Conservation (phyloP, 1,284 basidiomycete genomes). For the Ceratobasidium sp. region DNA sequence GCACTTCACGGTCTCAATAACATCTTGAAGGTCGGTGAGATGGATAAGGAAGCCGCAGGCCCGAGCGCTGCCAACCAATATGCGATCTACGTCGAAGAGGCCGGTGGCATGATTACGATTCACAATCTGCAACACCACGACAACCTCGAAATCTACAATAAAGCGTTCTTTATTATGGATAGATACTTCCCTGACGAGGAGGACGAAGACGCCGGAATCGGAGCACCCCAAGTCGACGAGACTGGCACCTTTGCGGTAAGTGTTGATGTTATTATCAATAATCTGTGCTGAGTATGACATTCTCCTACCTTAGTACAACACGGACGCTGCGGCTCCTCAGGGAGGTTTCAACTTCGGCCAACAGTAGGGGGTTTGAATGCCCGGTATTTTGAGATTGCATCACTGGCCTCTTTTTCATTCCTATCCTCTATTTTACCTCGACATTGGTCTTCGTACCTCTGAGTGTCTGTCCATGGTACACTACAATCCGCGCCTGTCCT, state of each 20-base stretch:
- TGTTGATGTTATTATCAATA: conserved; percentile 51
- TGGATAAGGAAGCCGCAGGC: conserved; percentile 89
- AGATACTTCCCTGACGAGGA: conserved; percentile 93
- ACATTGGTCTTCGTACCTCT: conserved; percentile 34
- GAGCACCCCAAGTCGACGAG: conserved; percentile 86
- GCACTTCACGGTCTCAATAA: conserved; percentile 98
- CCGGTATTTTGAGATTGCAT: conserved; percentile 2
- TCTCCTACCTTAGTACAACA: conserved; percentile 71
- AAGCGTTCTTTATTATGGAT: conserved; percentile 99
- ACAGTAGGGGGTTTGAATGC: conserved; percentile 43
- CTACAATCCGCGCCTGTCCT: conserved; percentile 39
- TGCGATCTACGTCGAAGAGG: conserved; percentile 95
- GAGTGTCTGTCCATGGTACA: conserved; percentile 39
- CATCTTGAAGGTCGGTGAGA: conserved; percentile 97
- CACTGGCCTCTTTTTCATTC: background rate
- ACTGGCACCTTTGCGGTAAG: conserved; percentile 91
- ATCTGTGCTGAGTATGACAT: background rate
- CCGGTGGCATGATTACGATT: conserved; percentile 98
- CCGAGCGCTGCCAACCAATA: conserved; percentile 93
- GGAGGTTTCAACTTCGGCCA: conserved; percentile 93
- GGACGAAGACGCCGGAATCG: conserved; percentile 80
- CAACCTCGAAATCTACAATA: conserved; percentile 98
- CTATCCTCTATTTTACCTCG: background rate
- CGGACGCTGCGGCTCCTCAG: conserved; percentile 85
- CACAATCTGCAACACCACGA: conserved; percentile 99